A percentile compares a stretch with the other conserved stretches of the same genome.
These are phyloP conservation scores for Fusarium sp. DNA, from an alignment of 2,329 filamentous ascomycete genomes.

Conservation along the genomic window DNA sequence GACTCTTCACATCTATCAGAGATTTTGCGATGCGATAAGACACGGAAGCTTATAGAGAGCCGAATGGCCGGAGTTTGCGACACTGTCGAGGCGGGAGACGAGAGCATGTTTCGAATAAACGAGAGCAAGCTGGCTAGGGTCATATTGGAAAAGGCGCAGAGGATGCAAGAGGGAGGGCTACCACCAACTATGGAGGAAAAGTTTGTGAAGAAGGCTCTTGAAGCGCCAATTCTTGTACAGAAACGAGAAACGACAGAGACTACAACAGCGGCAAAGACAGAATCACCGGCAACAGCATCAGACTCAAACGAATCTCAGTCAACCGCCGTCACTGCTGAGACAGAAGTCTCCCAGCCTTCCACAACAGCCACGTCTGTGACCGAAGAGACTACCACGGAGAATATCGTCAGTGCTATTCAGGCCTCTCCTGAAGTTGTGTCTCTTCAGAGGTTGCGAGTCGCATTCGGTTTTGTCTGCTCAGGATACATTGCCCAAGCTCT, in stretches of 20 bases:
- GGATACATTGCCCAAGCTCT: conserved; percentile 68
- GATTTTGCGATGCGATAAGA: conserved; percentile 63
- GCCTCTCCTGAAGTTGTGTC: conserved; percentile 63
- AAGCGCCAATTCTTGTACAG: conserved; percentile 79
- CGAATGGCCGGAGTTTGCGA: conserved; percentile 82
- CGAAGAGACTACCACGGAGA: conserved; percentile 51
- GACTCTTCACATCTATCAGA: conserved; percentile 69
- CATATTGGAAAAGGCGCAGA: conserved; percentile 77
- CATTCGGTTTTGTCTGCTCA: conserved; percentile 73
- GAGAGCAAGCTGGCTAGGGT: conserved; percentile 75
- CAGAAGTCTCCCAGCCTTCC: conserved; percentile 57
- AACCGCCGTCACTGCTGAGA: conserved; percentile 54
- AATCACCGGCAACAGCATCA: conserved; percentile 38
- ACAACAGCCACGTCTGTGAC: conserved; percentile 61
- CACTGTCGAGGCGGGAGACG: conserved; percentile 83
- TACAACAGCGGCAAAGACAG: conserved; percentile 16
- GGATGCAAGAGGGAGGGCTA: conserved; percentile 73
- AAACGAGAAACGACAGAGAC: conserved; percentile 62
- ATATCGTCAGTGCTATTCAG: conserved; percentile 57
- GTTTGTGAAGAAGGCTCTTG: conserved; percentile 81
- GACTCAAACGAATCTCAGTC: conserved; percentile 58
- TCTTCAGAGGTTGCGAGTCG: conserved; percentile 73
- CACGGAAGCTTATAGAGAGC: conserved; percentile 67
- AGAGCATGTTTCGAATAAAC: conserved; percentile 85
- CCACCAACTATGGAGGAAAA: conserved; percentile 87